Evolutionary conservation across 805 yeast species (phyloP).

Genomic region (Candida golubevii): DNA sequence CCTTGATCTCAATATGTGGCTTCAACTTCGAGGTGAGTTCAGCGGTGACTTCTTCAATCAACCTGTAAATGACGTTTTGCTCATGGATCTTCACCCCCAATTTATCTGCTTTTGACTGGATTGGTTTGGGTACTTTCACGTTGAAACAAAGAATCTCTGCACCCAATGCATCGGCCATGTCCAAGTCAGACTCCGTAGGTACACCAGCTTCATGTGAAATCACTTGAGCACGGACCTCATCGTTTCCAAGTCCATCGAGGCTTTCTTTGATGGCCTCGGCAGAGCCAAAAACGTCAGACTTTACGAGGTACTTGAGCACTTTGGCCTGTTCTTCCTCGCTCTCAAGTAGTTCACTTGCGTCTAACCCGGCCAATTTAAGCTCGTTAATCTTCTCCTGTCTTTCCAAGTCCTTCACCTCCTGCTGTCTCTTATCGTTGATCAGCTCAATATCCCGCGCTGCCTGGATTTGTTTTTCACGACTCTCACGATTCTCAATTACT

Average conservation of each 20-base stretch:
- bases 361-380: slow-evolving; percentile 58
- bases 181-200: slow-evolving; percentile 47
- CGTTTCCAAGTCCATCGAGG: slow-evolving; percentile 78
- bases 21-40: slow-evolving; percentile 55
- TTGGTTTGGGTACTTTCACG: slow-evolving; percentile 60
- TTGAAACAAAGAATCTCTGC: slow-evolving; percentile 82
- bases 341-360: slow-evolving; percentile 39
- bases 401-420: slow-evolving; percentile 48
- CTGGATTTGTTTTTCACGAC: slow-evolving; percentile 47
- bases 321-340: slow-evolving; percentile 25
- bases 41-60: slow-evolving; percentile 77
- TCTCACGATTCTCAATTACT: slow-evolving; percentile 61
- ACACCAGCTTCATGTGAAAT: slow-evolving; percentile 76
- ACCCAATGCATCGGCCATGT: slow-evolving; percentile 37
- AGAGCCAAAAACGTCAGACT: slow-evolving; percentile 92
- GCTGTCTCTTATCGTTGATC: slow-evolving; percentile 64
- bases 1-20: slow-evolving; percentile 64
- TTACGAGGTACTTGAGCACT: slow-evolving; percentile 55
- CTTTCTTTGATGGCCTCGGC: slow-evolving; percentile 89
- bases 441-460: slow-evolving; percentile 63
- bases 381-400: slow-evolving; percentile 53
- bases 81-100: slow-evolving; percentile 54
- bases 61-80: slow-evolving; percentile 79
- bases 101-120: slow-evolving; percentile 52
- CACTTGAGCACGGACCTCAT: slow-evolving; percentile 70